These are phyloP conservation scores for Hyphopichia khmerensis DNA, from an alignment of 1,139 yeast species.

Conservation along the genomic window DNA sequence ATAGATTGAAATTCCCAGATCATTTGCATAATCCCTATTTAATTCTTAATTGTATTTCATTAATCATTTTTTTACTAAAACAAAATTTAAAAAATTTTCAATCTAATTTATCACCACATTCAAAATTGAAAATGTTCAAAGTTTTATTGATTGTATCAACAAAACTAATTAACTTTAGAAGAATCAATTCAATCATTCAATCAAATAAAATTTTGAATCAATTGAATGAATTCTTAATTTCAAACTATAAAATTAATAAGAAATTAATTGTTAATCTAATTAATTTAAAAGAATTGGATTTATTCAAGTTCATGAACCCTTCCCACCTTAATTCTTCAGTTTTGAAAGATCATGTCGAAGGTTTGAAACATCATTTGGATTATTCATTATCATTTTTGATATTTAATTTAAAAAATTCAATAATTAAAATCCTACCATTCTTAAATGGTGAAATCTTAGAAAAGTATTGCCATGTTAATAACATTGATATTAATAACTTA, in stretches of 20 bases:
- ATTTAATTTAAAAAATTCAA: slow-evolving; percentile 27
- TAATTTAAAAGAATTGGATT: slow-evolving; percentile 30
- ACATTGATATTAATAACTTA: slow-evolving; percentile 22
- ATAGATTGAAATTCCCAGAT: slow-evolving; percentile 11
- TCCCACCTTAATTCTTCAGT: slow-evolving; percentile 1
- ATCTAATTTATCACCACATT: slow-evolving; percentile 2
- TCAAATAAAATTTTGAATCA: slow-evolving; percentile 22
- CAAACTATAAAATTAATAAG: slow-evolving; percentile 41
- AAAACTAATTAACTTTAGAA: slow-evolving; percentile 27
- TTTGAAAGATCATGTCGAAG: slow-evolving; percentile 2
- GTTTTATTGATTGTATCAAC: slow-evolving; percentile 32
- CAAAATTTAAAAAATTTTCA: slow-evolving; percentile 7
- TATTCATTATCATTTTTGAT: slow-evolving; percentile 25
- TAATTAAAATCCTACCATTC: slow-evolving; percentile 31
- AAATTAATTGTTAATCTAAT: slow-evolving; percentile 33
- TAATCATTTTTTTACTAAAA: slow-evolving; percentile 12
- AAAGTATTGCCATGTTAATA: slow-evolving; percentile 40
- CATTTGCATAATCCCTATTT: slow-evolving; percentile 2
- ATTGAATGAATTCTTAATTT: slow-evolving; percentile 30
- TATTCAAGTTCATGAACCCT: slow-evolving; percentile 20
- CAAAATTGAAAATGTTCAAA: slow-evolving; percentile 26
- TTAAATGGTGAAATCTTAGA: slow-evolving; percentile 42
- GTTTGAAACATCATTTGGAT: slow-evolving; percentile 11
- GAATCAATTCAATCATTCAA: slow-evolving; percentile 23
- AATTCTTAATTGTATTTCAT: slow-evolving; percentile 7